Evolutionary conservation across 306 rosid species (phyloP).

Genomic region (Cicer yamashitae): DNA sequence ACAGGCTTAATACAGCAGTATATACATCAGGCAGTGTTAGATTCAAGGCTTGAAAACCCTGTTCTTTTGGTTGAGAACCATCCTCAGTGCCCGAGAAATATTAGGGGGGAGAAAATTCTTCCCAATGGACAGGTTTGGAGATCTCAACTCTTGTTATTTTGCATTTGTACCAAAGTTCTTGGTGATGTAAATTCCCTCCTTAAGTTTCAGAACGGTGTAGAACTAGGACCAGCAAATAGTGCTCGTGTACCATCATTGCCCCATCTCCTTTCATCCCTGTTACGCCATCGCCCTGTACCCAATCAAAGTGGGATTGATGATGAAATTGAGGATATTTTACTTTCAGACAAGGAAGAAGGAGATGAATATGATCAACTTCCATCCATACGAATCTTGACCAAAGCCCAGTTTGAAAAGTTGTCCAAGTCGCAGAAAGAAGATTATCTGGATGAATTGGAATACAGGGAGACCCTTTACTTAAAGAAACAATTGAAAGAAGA

Average conservation of each 20-base stretch:
- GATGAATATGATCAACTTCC: slow-evolving; percentile 93
- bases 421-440: slow-evolving; percentile 69
- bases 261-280: slow-evolving; percentile 87
- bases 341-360: slow-evolving; percentile 63
- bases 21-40: slow-evolving; percentile 83
- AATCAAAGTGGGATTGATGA: slow-evolving; percentile 55
- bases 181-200: slow-evolving; percentile 78
- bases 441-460: slow-evolving; percentile 92
- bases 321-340: slow-evolving; percentile 65
- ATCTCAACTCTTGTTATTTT: slow-evolving; percentile 75
- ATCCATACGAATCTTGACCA: slow-evolving; percentile 73
- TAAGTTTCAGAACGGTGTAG: slow-evolving; percentile 79
- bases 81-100: slow-evolving; percentile 73
- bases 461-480: slow-evolving; percentile 87
- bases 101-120: slow-evolving; percentile 82
- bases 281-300: slow-evolving; percentile 55
- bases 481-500: slow-evolving; percentile 93
- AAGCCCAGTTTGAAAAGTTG: slow-evolving; percentile 80
- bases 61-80: slow-evolving; percentile 94
- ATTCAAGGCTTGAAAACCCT: slow-evolving; percentile 88
- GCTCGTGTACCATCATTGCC: slow-evolving; percentile 81
- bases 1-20: slow-evolving; percentile 70
- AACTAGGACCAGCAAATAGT: slow-evolving; percentile 67
- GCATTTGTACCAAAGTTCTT: slow-evolving; percentile 85
- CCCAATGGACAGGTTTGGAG: slow-evolving; percentile 98